Evolutionary conservation across 2,329 filamentous ascomycete genomes (phyloP).

Genomic region (Paecilomyces niveus): DNA sequence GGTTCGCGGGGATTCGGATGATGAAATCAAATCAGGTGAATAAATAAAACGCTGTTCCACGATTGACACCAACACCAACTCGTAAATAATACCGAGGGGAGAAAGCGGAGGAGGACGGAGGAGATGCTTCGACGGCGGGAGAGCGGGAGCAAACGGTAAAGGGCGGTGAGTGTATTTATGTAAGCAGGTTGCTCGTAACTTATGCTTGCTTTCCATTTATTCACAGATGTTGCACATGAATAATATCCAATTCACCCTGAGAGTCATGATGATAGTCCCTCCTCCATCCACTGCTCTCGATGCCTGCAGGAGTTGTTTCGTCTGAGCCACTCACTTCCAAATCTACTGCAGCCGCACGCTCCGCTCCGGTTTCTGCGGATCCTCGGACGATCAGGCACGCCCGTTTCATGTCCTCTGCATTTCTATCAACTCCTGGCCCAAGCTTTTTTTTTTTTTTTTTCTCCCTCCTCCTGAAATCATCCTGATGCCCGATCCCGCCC

Average conservation of each 20-base stretch:
- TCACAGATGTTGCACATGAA: too few relatives aligned
- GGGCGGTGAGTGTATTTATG: constrained; percentile 16
- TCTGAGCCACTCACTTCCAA: constrained; percentile 17
- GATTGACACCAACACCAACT: neutral
- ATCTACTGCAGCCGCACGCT: constrained; percentile 8
- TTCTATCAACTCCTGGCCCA: neutral
- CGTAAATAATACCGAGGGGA: constrained; percentile 4
- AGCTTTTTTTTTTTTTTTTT: neutral
- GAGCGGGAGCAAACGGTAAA: constrained; percentile 9
- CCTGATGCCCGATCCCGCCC: too few relatives aligned
- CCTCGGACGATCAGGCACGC: neutral
- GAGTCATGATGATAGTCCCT: neutral
- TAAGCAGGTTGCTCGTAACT: neutral
- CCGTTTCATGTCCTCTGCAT: neutral
- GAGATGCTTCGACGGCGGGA: constrained; percentile 4
- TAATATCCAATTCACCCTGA: neutral
- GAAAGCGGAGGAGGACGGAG: constrained; percentile 11
- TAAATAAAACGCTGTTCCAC: neutral
- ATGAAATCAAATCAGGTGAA: neutral
- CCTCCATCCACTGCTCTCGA: neutral
- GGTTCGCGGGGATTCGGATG: neutral
- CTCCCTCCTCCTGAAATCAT: too few relatives aligned
- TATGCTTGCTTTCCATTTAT: too few relatives aligned
- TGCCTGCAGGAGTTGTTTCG: neutral
- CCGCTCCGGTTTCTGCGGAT: neutral